phyloP scores from a whole-genome alignment of 148 eudicot species.

The Rhododendron ovatum region DNA sequence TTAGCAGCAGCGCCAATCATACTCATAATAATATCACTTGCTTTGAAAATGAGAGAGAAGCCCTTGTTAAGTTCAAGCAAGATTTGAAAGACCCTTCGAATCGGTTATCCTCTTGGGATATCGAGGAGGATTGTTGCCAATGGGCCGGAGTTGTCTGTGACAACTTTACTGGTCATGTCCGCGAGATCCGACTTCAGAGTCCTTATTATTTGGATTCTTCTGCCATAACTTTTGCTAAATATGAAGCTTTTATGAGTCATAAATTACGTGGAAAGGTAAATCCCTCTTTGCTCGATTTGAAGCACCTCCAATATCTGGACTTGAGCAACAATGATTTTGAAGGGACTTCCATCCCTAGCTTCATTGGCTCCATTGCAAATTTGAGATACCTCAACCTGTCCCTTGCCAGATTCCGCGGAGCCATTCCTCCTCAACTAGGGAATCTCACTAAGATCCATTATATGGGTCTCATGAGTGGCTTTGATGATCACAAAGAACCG shows the following conservation, averaged over 20 bases:
- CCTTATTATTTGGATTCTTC: neutral
- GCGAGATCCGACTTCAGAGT: neutral
- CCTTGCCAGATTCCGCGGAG: neutral
- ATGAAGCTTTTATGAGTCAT: neutral
- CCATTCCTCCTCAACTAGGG: constrained; percentile 10
- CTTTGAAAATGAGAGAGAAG: neutral
- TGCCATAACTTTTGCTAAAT: accelerated
- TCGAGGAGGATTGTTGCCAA: constrained; percentile 20
- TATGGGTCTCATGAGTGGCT: neutral
- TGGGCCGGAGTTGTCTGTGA: constrained; percentile 26
- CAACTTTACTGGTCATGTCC: neutral
- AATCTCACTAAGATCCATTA: constrained; percentile 3
- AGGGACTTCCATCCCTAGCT: neutral
- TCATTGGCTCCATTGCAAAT: constrained; percentile 18
- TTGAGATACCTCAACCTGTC: constrained; percentile 23
- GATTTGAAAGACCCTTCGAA: neutral
- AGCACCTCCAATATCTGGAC: neutral
- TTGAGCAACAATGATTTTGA: neutral
- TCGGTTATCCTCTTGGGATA: constrained; percentile 11
- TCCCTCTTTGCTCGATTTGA: neutral
- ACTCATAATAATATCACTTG: neutral
- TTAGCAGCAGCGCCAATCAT: neutral
- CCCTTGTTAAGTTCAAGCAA: neutral
- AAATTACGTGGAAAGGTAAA: neutral
- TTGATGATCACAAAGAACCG: no score